phyloP scores from a whole-genome alignment of 2,329 filamentous ascomycete genomes.

The Ambrosiella beaveri region DNA sequence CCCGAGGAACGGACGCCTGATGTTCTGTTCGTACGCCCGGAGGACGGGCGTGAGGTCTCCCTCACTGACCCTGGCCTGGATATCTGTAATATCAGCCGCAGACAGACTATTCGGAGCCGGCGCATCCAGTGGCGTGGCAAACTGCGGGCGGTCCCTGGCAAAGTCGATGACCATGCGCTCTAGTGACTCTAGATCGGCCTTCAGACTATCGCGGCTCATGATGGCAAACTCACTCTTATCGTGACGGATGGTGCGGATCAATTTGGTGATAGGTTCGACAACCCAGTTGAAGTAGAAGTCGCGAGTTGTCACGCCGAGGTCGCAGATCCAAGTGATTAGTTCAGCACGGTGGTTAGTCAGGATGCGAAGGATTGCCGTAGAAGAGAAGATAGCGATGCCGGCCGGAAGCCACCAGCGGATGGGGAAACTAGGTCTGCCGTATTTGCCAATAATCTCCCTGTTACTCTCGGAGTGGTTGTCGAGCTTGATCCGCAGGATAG shows the following conservation, averaged over 20 bases:
- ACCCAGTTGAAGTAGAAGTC: slow-evolving; percentile 98
- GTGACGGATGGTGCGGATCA: slow-evolving; percentile 84
- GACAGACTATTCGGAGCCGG: slow-evolving; percentile 27
- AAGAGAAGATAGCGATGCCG: slow-evolving; percentile 55
- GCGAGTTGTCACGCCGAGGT: slow-evolving; percentile 59
- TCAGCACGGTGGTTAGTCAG: slow-evolving; percentile 58
- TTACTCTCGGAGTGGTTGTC: slow-evolving; percentile 47
- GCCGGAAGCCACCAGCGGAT: slow-evolving; percentile 82
- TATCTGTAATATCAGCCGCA: slow-evolving; percentile 53
- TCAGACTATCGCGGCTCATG: slow-evolving; percentile 84
- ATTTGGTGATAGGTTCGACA: slow-evolving; percentile 62
- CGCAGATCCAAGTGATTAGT: slow-evolving; percentile 61
- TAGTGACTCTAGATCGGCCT: slow-evolving; percentile 76
- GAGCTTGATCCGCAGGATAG: slow-evolving; percentile 51
- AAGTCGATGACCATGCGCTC: slow-evolving; percentile 99
- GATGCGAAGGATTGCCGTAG: slow-evolving; percentile 69
- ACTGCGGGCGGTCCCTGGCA: slow-evolving; percentile 60
- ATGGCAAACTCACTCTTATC: slow-evolving; percentile 86
- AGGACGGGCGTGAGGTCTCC: slow-evolving; percentile 88
- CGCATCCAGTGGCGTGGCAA: slow-evolving; percentile 26
- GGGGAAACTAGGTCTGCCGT: slow-evolving; percentile 58
- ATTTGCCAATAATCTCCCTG: slow-evolving; percentile 35
- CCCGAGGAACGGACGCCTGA: slow-evolving; percentile 65
- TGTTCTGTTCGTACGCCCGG: slow-evolving; percentile 76
- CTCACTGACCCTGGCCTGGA: slow-evolving; percentile 66